Percentiles rank a stretch among this genome's conserved stretches.
Conservation (phyloP, 345 rosid species). For the Reutealis trisperma region DNA sequence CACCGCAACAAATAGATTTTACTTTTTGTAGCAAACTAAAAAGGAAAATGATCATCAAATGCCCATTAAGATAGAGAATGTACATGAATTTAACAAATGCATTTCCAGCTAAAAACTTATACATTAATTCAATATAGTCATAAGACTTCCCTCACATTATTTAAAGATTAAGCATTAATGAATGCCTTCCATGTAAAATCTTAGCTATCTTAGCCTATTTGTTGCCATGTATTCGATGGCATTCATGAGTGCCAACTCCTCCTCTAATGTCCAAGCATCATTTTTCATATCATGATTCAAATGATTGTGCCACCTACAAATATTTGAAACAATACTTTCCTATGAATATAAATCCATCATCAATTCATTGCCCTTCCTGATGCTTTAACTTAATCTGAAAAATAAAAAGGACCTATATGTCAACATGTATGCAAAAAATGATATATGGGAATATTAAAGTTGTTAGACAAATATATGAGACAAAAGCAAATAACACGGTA, state of each 20-base stretch:
- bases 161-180: background rate
- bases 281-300: too few species aligned
- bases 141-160: too few species aligned
- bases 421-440: too few species aligned
- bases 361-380: too few species aligned
- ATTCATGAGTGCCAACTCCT: slow-evolving; percentile 77
- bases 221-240: slow-evolving; percentile 79
- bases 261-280: slow-evolving; percentile 92
- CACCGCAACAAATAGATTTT: background rate
- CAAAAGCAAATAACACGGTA: background rate
- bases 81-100: background rate
- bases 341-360: too few species aligned
- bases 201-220: slow-evolving; percentile 99
- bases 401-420: too few species aligned
- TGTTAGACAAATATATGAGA: background rate
- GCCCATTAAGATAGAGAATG: background rate
- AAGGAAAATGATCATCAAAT: background rate
- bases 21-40: background rate
- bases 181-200: slow-evolving; percentile 94
- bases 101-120: background rate
- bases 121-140: background rate
- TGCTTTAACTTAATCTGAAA: too few species aligned
- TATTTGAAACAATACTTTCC: too few species aligned
- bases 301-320: too few species aligned
- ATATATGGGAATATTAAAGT: too few species aligned